phyloP scores from a whole-genome alignment of 2,329 filamentous ascomycete genomes.

The Pestalotiopsis sp. region DNA sequence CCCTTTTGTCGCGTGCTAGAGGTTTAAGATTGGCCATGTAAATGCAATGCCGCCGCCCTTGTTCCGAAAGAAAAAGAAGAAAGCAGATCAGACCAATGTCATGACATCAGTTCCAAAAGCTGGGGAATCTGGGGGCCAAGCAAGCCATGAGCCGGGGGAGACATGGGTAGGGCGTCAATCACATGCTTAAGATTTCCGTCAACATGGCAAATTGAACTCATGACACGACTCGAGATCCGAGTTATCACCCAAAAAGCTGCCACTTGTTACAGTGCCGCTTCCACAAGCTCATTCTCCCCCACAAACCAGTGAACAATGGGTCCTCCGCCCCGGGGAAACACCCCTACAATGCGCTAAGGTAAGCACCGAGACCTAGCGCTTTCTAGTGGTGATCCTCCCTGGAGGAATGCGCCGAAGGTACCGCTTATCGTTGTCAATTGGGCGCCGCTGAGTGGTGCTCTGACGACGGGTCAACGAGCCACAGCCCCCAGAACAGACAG shows the following conservation, averaged over 20 bases:
- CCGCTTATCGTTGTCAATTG: constrained; percentile 7
- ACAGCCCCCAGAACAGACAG: not conserved
- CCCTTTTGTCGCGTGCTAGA: not conserved
- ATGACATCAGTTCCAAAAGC: constrained; percentile 14
- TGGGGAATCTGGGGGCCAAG: constrained; percentile 3
- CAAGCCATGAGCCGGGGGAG: too few species aligned
- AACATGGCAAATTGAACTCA: not conserved
- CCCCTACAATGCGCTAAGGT: not conserved
- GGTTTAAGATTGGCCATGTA: not conserved
- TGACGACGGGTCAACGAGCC: not conserved
- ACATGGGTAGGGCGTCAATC: not conserved
- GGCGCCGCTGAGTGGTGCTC: constrained; percentile 10
- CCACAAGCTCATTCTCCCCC: not conserved
- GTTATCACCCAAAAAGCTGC: too few species aligned
- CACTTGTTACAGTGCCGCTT: not conserved
- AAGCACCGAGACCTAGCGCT: not conserved
- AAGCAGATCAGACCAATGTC: too few species aligned
- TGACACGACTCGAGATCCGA: constrained; percentile 8
- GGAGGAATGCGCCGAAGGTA: not conserved
- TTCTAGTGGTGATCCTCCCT: not conserved
- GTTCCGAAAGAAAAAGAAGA: not conserved
- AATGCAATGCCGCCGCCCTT: constrained; percentile 1
- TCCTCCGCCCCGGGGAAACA: not conserved
- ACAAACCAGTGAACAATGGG: not conserved
- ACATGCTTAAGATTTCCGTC: constrained; percentile 10